Percentiles rank a stretch among this genome's conserved stretches.
phyloP scores from a whole-genome alignment of 2,329 filamentous ascomycete species.

The Trichoderma afroharzianum region DNA sequence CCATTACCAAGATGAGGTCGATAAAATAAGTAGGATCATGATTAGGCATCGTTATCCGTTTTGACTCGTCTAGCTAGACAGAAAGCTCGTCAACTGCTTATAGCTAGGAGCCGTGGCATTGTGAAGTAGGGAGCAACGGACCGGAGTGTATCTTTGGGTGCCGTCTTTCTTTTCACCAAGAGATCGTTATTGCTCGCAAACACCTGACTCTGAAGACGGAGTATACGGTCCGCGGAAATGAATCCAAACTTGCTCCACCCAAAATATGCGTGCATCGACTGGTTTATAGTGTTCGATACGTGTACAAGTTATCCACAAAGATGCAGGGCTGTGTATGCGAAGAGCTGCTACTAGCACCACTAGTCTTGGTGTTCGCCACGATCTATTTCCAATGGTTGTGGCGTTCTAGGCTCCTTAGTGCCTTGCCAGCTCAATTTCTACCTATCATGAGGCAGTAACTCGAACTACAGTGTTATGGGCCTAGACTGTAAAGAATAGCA shows the following conservation, averaged over 20 bases:
- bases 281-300: background rate
- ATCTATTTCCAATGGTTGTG: background rate
- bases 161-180: too few species aligned
- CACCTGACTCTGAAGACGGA: background rate
- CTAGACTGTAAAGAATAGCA: background rate
- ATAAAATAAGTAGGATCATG: background rate
- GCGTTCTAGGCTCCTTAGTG: background rate
- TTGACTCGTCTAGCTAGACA: background rate
- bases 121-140: background rate
- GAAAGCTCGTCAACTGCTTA: background rate
- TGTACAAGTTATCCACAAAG: background rate
- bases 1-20: background rate
- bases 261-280: background rate
- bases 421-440: background rate
- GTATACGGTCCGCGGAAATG: background rate
- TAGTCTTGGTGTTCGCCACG: background rate
- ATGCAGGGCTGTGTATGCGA: background rate
- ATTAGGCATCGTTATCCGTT: background rate
- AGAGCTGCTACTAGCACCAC: background rate
- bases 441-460: background rate
- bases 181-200: background rate
- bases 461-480: background rate
- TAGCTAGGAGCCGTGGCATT: background rate
- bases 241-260: background rate
- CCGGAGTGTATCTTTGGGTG: too few species aligned